Base-by-base conservation (phyloP, 345 rosid species). In the Aegle marmelos region DNA sequence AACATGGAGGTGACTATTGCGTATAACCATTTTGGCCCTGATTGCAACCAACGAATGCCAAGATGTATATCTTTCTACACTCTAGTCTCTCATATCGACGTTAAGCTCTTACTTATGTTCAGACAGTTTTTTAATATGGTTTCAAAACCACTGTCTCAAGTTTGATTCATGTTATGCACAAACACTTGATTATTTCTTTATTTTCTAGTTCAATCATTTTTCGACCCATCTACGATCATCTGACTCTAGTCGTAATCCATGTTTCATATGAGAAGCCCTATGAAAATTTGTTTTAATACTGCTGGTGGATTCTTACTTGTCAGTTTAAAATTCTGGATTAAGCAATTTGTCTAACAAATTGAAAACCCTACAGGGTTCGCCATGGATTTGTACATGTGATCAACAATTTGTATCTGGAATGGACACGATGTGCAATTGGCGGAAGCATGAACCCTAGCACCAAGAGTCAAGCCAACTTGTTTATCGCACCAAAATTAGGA, bases 41-140 rank as follows among this genome's bases (percentile, higher is more conserved):
- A 93, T 25, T 91, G 98, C 81, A 92, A 93, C 85, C 93, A 92
- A 66, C 81, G 97, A n/a, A 91, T 95, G 98, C 98, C 97, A 17
- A 84, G 94, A 92, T 87, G 62, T 41, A 59, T 56, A 1, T 65
- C 25, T 70, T 57, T 21, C 58, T 61, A 28, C 45, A 64, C 28
- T 48, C 30, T 65, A 24, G n/a, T 34, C 33, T 75, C 41, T 30
- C 48, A 3, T 41, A 11, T 16, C 4, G 14, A 41, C 11, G 48
- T 41, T 0, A 14, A 41, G 14, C 48, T 41, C 4, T 41, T 9
- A 10, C 14, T 0, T 41, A 41, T 10, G 2, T 3, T 41, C 48
- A 41, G 11, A 16, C 4, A 2, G 0, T 41, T 41, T 10, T 41
- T 41, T 10, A 41, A 41, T 0, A 2, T 41, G 48, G 48, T 41